A percentile compares a stretch with the other conserved stretches of the same genome.
These are phyloP conservation scores for Staphylotrichum longicolle DNA, from an alignment of 495 filamentous ascomycete species.

Conservation along the genomic window DNA sequence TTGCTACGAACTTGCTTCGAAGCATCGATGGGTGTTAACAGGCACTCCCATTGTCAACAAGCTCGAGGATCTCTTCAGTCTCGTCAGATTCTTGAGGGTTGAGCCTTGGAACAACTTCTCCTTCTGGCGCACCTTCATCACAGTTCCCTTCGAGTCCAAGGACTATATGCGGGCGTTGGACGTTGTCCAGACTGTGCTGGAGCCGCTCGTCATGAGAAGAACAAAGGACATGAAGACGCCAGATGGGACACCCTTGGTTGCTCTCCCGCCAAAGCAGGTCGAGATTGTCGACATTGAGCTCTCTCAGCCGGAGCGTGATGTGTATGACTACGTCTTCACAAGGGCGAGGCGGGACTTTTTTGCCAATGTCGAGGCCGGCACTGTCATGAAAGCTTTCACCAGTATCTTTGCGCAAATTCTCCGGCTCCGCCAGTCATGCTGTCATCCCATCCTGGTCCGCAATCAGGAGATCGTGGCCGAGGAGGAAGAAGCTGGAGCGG, in stretches of 20 bases:
- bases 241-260: constrained; percentile 78
- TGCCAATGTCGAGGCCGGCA: constrained; percentile 84
- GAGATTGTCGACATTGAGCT: constrained; percentile 84
- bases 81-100: constrained; percentile 86
- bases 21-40: constrained; percentile 89
- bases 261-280: constrained; percentile 75
- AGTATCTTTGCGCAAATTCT: constrained; percentile 97
- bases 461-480: constrained; percentile 82
- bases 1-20: constrained; percentile 81
- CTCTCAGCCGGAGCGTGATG: constrained; percentile 76
- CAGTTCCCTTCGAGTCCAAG: constrained; percentile 90
- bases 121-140: constrained; percentile 99
- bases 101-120: constrained; percentile 98
- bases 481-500: constrained; percentile 78
- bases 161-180: constrained; percentile 91
- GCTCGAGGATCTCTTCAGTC: constrained; percentile 92
- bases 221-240: constrained; percentile 99
- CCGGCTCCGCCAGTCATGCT: constrained; percentile 89
- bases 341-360: constrained; percentile 80
- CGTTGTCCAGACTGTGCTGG: constrained; percentile 94
- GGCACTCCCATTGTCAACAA: constrained; percentile 97
- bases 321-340: constrained; percentile 86
- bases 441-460: constrained; percentile 84
- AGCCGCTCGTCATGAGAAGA: constrained; percentile 88
- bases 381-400: constrained; percentile 88